Evolutionary conservation across 2,329 filamentous ascomycete genomes (phyloP).

Genomic region (Fusarium continuum): DNA sequence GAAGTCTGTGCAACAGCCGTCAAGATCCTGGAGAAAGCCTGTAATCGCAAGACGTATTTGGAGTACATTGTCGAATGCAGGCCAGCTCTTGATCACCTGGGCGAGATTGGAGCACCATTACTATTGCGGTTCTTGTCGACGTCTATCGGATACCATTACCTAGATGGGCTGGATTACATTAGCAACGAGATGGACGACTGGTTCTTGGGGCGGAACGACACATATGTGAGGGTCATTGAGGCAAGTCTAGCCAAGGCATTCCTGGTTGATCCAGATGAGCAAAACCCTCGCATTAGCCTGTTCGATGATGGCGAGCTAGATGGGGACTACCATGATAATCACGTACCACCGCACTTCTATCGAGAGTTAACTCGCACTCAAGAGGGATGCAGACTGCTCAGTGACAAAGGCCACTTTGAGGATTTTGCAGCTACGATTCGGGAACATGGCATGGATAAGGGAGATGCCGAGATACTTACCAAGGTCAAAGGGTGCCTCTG

Average conservation of each 20-base stretch:
- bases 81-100: slow-evolving; percentile 91
- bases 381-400: slow-evolving; percentile 89
- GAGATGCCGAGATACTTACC: slow-evolving; percentile 84
- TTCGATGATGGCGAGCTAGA: slow-evolving; percentile 68
- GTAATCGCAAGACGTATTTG: slow-evolving; percentile 88
- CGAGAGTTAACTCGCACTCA: slow-evolving; percentile 90
- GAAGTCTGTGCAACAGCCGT: slow-evolving; percentile 96
- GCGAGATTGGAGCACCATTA: slow-evolving; percentile 94
- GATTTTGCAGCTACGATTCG: slow-evolving; percentile 91
- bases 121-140: slow-evolving; percentile 93
- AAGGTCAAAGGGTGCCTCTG: slow-evolving; percentile 98
- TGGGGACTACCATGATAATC: slow-evolving; percentile 66
- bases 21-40: slow-evolving; percentile 96
- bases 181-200: slow-evolving; percentile 99
- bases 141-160: slow-evolving; percentile 96
- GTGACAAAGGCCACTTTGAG: slow-evolving; percentile 94
- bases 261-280: slow-evolving; percentile 69
- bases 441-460: slow-evolving; percentile 84
- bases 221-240: slow-evolving; percentile 94
- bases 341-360: slow-evolving; percentile 97
- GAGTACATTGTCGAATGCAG: slow-evolving; percentile 98
- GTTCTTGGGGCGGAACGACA: slow-evolving; percentile 96
- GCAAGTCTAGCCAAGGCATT: slow-evolving; percentile 93
- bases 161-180: slow-evolving; percentile 97
- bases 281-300: slow-evolving; percentile 64